Evolutionary conservation across 139 green algal genomes (phyloP).

Genomic region (Deuterostichococcus epilithicus): DNA sequence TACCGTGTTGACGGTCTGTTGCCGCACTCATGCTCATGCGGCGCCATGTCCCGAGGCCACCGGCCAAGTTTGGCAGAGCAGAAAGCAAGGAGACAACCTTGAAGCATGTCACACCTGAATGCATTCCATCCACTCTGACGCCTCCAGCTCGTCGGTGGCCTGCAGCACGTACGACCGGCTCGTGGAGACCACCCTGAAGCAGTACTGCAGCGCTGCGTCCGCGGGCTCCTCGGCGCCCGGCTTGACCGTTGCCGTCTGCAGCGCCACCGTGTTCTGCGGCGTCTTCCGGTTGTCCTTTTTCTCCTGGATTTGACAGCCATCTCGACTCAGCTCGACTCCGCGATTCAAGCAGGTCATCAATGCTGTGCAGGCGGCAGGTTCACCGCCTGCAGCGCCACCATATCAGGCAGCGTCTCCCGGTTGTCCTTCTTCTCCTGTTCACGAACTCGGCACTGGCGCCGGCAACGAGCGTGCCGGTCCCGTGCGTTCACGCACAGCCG

Average conservation of each 20-base stretch:
- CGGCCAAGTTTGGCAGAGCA: no score
- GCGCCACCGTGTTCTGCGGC: conserved; percentile 68
- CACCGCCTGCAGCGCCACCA: conserved; percentile 73
- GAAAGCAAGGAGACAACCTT: not conserved
- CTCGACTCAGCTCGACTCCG: no score
- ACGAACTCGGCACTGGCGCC: no score
- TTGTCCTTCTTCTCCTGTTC: conserved; percentile 19
- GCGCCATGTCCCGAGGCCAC: not conserved
- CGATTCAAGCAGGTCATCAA: no score
- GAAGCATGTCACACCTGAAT: conserved; percentile 41
- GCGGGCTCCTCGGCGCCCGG: conserved; percentile 64
- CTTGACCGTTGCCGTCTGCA: conserved; percentile 88
- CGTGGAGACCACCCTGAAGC: conserved; percentile 81
- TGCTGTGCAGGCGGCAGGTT: conserved; percentile 86
- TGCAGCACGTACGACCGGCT: conserved; percentile 74
- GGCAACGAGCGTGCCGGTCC: no score
- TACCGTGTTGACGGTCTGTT: not conserved
- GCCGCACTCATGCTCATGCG: not conserved
- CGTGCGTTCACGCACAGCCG: no score
- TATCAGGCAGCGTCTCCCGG: conserved; percentile 50
- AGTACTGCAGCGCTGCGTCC: conserved; percentile 45
- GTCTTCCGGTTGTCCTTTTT: conserved; percentile 23
- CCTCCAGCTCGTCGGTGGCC: conserved; percentile 75
- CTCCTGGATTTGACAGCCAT: no score
- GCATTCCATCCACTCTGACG: conserved; percentile 71